Conservation (phyloP, 176 grass and related monocot genomes). For the Carex kokanica region DNA sequence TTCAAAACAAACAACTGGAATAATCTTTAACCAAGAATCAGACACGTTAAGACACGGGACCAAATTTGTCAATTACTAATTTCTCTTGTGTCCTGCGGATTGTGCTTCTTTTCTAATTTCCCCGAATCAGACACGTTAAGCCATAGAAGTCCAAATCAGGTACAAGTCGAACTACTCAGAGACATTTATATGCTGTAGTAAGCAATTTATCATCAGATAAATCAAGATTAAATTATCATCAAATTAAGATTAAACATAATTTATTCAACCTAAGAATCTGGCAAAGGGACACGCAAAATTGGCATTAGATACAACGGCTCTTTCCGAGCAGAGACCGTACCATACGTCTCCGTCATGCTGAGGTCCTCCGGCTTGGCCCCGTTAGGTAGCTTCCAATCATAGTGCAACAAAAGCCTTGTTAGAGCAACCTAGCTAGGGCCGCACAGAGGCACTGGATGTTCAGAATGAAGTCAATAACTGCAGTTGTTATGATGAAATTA, state of each 20-base stretch:
- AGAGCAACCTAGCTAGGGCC: no score
- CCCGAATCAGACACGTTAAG: no score
- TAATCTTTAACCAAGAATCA: neutral
- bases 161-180: neutral
- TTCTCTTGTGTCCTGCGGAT: no score
- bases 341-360: neutral
- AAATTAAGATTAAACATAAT: neutral
- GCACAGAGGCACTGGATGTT: no score
- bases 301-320: conserved; percentile 10
- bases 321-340: neutral
- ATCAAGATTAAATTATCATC: neutral
- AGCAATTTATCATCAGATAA: neutral
- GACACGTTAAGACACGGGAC: no score
- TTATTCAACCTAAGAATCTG: neutral
- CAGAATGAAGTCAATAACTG: no score
- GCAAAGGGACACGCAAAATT: neutral
- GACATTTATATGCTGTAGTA: neutral
- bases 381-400: conserved; percentile 10
- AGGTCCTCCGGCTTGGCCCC: neutral
- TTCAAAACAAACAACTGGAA: neutral
- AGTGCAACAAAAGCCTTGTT: conserved; percentile 8
- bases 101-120: no score
- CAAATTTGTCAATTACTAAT: no score
- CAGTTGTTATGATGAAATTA: no score
- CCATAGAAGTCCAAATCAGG: no score